phyloP scores from a whole-genome alignment of 306 rosid genomes.

The Begonia masoniana region DNA sequence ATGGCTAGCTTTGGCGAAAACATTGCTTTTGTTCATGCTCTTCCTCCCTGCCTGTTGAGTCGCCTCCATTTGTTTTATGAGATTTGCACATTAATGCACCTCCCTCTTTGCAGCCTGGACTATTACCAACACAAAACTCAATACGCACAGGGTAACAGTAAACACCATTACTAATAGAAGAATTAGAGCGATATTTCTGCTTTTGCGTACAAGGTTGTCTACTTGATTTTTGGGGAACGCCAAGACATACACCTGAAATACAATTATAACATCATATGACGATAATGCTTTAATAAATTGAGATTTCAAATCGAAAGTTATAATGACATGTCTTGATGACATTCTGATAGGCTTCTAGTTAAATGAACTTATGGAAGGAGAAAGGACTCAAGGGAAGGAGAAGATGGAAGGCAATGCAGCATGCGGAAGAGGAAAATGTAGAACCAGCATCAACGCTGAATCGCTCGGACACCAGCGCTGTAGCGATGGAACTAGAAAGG shows the following conservation, averaged over 20 bases:
- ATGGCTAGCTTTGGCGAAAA: conserved; percentile 61
- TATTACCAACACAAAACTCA: conserved; percentile 16
- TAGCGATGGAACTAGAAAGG: too few relatives aligned
- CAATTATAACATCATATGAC: background rate
- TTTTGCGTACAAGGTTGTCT: conserved; percentile 10
- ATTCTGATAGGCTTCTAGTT: too few relatives aligned
- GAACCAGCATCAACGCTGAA: too few relatives aligned
- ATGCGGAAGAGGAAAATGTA: too few relatives aligned
- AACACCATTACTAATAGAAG: conserved; percentile 21
- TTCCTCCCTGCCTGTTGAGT: conserved; percentile 69
- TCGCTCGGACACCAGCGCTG: too few relatives aligned
- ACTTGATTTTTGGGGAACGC: conserved; percentile 21
- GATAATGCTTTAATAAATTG: too few relatives aligned
- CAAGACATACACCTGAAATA: conserved; percentile 44
- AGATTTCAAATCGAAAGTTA: too few relatives aligned
- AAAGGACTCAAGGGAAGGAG: too few relatives aligned
- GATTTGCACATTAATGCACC: conserved; percentile 43
- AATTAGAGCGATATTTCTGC: conserved; percentile 16
- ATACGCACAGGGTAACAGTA: conserved; percentile 12
- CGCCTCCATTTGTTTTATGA: conserved; percentile 57
- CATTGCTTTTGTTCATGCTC: conserved; percentile 55
- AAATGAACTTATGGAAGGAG: too few relatives aligned
- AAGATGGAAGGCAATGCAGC: too few relatives aligned
- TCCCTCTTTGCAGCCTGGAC: conserved; percentile 27
- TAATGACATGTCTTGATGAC: too few relatives aligned